phyloP scores from a whole-genome alignment of 352 stramenopile species.

The Chrysophaeum taylorii region DNA sequence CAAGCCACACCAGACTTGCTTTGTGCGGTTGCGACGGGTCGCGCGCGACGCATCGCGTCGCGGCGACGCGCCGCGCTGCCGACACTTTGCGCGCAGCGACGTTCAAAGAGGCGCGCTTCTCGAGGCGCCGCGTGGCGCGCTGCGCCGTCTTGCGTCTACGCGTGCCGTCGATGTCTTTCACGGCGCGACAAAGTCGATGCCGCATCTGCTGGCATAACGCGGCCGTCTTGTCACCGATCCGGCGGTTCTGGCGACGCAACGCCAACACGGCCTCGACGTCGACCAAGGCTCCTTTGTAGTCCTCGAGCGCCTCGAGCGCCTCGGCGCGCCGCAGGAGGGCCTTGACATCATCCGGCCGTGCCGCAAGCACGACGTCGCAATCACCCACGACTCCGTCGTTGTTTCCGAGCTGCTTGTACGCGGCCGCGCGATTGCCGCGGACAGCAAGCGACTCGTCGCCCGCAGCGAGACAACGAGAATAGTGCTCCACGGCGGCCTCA shows the following conservation, averaged over 20 bases:
- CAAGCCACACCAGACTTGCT: too few species aligned
- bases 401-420: neutral
- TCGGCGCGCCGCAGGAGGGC: neutral
- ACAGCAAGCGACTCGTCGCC: neutral
- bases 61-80: neutral
- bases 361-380: neutral
- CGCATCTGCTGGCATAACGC: neutral
- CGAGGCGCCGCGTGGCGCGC: too few species aligned
- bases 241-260: neutral
- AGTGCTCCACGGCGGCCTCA: neutral
- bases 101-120: too few species aligned
- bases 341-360: neutral
- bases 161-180: neutral
- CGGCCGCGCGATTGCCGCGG: neutral
- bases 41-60: too few species aligned
- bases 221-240: neutral
- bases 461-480: neutral
- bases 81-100: too few species aligned
- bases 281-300: neutral
- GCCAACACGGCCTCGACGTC: neutral
- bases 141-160: neutral
- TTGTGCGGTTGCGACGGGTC: too few species aligned
- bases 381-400: neutral
- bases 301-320: neutral
- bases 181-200: neutral